Conservation (phyloP, 1,139 yeast genomes). For the Hemisphaericaspora xylofermentans region DNA sequence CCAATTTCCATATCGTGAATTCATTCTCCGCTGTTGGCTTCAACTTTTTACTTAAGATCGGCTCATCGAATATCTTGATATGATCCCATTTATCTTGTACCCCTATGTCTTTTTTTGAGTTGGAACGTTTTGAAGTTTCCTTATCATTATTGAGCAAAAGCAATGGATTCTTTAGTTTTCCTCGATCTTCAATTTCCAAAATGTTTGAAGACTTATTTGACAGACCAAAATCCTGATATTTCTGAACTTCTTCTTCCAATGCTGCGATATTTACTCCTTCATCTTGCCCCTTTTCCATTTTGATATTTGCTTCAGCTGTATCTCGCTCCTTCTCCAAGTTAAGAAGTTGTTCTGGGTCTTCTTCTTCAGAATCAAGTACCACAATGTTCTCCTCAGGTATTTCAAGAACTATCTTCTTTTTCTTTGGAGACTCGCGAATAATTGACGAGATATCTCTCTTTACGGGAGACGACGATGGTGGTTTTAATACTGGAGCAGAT, state of each 20-base stretch:
- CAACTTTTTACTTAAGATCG: conserved; percentile 23
- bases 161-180: background rate
- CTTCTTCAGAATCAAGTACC: conserved; percentile 28
- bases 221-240: conserved; percentile 12
- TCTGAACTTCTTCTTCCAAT: conserved; percentile 21
- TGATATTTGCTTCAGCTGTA: background rate
- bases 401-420: conserved; percentile 4
- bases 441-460: conserved; percentile 5
- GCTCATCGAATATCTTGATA: conserved; percentile 32
- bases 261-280: conserved; percentile 7
- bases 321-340: background rate
- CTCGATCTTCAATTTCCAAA: background rate
- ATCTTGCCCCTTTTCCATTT: background rate
- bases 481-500: background rate
- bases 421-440: conserved; percentile 10
- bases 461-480: background rate
- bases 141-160: conserved; percentile 2
- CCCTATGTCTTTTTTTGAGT: background rate
- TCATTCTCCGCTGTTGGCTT: conserved; percentile 19
- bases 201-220: background rate
- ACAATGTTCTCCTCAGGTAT: conserved; percentile 12
- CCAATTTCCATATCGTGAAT: conserved; percentile 32
- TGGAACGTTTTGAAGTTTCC: conserved; percentile 1
- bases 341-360: conserved; percentile 7
- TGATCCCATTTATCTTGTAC: conserved; percentile 10